phyloP scores from a whole-genome alignment of 1,284 basidiomycete species.

The Porodaedalea pini region DNA sequence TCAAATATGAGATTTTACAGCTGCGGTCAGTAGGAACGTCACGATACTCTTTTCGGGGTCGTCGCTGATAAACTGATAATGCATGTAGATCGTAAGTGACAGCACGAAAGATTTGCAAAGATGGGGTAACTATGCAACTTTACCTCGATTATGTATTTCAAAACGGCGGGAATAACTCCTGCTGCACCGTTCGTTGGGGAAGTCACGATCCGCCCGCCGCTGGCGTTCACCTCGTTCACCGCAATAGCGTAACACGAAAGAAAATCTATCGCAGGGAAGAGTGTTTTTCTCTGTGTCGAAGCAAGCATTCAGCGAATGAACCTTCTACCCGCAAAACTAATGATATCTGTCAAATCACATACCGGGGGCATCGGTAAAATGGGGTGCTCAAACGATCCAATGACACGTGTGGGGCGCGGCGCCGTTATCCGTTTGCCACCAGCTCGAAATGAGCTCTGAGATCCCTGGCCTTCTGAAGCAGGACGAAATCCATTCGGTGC shows the following conservation, averaged over 20 bases:
- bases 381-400: constrained; percentile 80
- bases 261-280: constrained; percentile 93
- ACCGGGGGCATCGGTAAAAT: constrained; percentile 80
- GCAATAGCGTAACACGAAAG: constrained; percentile 90
- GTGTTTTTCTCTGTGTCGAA: constrained; percentile 63
- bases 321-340: not conserved
- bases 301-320: not conserved
- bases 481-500: constrained; percentile 37
- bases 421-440: not conserved
- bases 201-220: constrained; percentile 91
- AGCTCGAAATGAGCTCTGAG: not conserved
- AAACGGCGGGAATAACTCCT: constrained; percentile 88
- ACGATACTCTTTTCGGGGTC: constrained; percentile 83
- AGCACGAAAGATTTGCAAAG: not conserved
- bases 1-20: constrained; percentile 43
- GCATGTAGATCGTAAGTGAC: constrained; percentile 5
- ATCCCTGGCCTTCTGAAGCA: constrained; percentile 9
- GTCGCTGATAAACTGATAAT: constrained; percentile 74
- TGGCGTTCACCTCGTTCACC: constrained; percentile 88
- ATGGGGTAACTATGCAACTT: constrained; percentile 10
- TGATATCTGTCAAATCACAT: constrained; percentile 28
- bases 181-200: constrained; percentile 88
- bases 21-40: constrained; percentile 83
- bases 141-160: constrained; percentile 85
- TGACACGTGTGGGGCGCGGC: constrained; percentile 50